Conservation (phyloP, 2,329 filamentous ascomycete species). For the Exophiala oligosperma region DNA sequence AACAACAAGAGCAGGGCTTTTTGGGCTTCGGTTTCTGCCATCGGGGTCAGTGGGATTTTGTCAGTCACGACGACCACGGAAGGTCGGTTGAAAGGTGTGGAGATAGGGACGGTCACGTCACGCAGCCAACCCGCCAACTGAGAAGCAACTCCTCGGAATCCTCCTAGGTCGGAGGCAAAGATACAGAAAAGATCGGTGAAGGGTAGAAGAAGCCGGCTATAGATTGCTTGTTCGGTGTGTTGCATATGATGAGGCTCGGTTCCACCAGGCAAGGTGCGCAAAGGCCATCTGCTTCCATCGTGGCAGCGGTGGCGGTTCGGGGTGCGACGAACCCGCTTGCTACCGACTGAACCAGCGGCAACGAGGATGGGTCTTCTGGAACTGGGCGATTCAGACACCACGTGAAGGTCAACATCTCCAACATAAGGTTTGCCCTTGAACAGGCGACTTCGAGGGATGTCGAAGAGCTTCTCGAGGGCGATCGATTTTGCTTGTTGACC, state of each 20-base stretch:
- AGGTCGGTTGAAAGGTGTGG: neutral
- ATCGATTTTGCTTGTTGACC: constrained; percentile 29
- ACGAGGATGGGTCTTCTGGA: constrained; percentile 26
- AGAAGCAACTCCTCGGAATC: constrained; percentile 27
- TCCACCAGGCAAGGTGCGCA: constrained; percentile 12
- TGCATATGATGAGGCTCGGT: constrained; percentile 1
- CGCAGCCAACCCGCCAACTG: constrained; percentile 27
- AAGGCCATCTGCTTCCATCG: constrained; percentile 15
- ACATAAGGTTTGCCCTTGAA: constrained; percentile 13
- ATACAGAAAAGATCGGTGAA: constrained; percentile 33
- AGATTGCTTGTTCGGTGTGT: constrained; percentile 22
- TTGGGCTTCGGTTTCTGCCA: constrained; percentile 23
- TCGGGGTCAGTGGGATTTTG: constrained; percentile 18
- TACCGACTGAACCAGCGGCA: constrained; percentile 25
- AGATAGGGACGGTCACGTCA: constrained; percentile 14
- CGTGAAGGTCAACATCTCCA: constrained; percentile 29
- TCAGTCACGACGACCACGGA: constrained; percentile 31
- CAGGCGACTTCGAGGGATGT: constrained; percentile 19
- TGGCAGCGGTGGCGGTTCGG: constrained; percentile 15
- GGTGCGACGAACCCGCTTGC: constrained; percentile 13
- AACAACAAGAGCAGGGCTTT: constrained; percentile 30
- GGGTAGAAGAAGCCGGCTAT: constrained; percentile 27
- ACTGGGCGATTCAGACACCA: constrained; percentile 26
- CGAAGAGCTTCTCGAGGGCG: constrained; percentile 26
- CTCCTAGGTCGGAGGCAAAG: constrained; percentile 31